Conservation (phyloP, 306 rosid species). For the Albizia julibrissin region DNA sequence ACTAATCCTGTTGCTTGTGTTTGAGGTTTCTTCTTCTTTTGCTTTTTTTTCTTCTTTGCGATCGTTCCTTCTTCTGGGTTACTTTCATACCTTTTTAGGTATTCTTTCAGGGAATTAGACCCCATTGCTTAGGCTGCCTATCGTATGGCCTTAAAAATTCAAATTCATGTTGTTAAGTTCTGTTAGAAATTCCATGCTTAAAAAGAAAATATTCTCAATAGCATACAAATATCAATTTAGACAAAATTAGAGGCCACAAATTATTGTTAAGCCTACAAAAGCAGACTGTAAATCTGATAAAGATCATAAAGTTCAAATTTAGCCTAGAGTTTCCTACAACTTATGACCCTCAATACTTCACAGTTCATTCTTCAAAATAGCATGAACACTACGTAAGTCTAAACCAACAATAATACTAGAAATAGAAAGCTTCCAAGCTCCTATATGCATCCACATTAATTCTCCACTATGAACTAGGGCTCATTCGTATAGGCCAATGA, state of each 20-base stretch:
- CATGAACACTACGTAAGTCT: not conserved
- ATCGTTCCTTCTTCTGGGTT: constrained; percentile 55
- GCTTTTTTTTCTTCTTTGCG: constrained; percentile 46
- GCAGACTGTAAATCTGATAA: not conserved
- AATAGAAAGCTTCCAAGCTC: not conserved
- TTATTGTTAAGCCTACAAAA: not conserved
- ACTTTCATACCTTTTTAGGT: constrained; percentile 68
- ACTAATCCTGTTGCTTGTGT: constrained; percentile 56
- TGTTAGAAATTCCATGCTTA: constrained; percentile 14
- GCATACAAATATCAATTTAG: not conserved
- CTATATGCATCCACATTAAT: not conserved
- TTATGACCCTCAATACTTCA: not conserved
- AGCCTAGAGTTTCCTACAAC: not conserved
- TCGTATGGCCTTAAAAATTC: constrained; percentile 28
- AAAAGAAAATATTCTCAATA: not conserved
- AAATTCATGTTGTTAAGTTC: constrained; percentile 25
- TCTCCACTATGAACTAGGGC: not conserved
- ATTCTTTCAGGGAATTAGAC: constrained; percentile 67
- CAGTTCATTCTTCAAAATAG: not conserved
- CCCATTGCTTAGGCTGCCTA: constrained; percentile 37
- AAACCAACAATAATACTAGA: not conserved
- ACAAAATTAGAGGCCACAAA: not conserved
- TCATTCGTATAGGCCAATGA: not conserved
- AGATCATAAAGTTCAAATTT: not conserved
- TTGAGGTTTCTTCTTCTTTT: constrained; percentile 42